These are phyloP conservation scores for Alternaria postmessia DNA, from an alignment of 2,329 filamentous ascomycete species.

Conservation along the genomic window DNA sequence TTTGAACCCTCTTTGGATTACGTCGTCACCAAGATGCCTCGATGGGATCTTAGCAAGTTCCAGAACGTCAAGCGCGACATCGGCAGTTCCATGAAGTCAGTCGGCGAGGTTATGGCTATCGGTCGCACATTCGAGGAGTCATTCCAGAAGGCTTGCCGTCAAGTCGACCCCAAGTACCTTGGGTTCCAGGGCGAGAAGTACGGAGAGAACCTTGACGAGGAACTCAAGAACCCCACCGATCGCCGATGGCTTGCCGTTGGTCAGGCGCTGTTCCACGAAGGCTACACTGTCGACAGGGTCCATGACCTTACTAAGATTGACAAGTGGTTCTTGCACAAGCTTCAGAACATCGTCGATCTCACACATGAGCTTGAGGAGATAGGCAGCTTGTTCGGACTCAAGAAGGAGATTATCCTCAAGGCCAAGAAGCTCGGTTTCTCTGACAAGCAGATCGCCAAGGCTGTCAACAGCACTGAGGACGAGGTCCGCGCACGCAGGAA, in stretches of 20 bases:
- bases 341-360: conserved; percentile 95
- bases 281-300: conserved; percentile 89
- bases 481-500: conserved; percentile 85
- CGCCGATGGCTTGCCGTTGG: conserved; percentile 97
- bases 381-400: conserved; percentile 82
- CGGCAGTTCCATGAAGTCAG: conserved; percentile 98
- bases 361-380: conserved; percentile 84
- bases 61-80: conserved; percentile 98
- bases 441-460: conserved; percentile 90
- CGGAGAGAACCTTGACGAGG: conserved; percentile 82
- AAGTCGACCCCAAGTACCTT: conserved; percentile 90
- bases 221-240: conserved; percentile 91
- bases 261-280: conserved; percentile 96
- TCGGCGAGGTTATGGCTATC: conserved; percentile 99
- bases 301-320: conserved; percentile 98
- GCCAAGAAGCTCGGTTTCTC: conserved; percentile 99
- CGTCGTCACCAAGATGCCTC: conserved; percentile 97
- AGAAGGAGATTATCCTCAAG: conserved; percentile 86
- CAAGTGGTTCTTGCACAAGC: conserved; percentile 99
- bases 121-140: conserved; percentile 98
- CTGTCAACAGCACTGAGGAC: conserved; percentile 86
- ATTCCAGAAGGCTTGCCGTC: conserved; percentile 97
- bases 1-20: conserved; percentile 98
- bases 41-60: conserved; percentile 99
- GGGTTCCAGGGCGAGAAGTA: conserved; percentile 97